Base-by-base conservation (phyloP, 1,284 basidiomycete species). In the Coniferiporia weirii region DNA sequence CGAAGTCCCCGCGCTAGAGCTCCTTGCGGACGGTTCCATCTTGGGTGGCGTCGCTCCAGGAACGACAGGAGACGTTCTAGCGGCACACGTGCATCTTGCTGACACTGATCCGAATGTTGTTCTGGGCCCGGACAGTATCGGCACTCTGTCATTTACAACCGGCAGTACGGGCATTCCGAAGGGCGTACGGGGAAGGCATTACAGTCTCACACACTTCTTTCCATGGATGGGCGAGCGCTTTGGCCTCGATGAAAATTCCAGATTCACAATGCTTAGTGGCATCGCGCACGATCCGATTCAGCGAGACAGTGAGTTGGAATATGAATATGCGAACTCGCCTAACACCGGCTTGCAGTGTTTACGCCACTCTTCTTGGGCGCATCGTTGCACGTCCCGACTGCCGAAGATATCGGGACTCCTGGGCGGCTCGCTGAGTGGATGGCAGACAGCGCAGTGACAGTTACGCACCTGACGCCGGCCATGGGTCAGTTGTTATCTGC, bases 261-360 rank as follows among this genome's bases (percentile, higher is more conserved):
- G 87, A 72, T 99, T 98, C 70, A 99, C 97, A 1, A 99, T 99
- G 97, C 82, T 99, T 27, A 96, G 93, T 67, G 97, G 97, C 44
- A 99, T 99, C 62, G 97, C 97, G 9, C 97, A 99, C 70, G 97
- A 99, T 75, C 97, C 97, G 7, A 98, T 99, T 65, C 97, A 99
- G 72, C 86, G 97, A 65, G 97, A 99, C 70, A 99, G 93, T 96
- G 64, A 76, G 93, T 57, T 52, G 10, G 38, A 40, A 4, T 40
- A 57, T 32, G 45, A 32, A 48, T 50, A 3, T 27, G 52, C 32
- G 56, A 19, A 51, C 36, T 60, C 56, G 38, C 32, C 38, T 60
- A 22, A 56, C 9, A n/a, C 64, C 53, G 53, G 60, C 17, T 47
- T 62, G 2, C 64, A 96, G 93, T 99, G 81, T 99, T 99, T 71